These are phyloP conservation scores for Protea cynaroides DNA, from an alignment of 164 flowering plant species.

Conservation along the genomic window DNA sequence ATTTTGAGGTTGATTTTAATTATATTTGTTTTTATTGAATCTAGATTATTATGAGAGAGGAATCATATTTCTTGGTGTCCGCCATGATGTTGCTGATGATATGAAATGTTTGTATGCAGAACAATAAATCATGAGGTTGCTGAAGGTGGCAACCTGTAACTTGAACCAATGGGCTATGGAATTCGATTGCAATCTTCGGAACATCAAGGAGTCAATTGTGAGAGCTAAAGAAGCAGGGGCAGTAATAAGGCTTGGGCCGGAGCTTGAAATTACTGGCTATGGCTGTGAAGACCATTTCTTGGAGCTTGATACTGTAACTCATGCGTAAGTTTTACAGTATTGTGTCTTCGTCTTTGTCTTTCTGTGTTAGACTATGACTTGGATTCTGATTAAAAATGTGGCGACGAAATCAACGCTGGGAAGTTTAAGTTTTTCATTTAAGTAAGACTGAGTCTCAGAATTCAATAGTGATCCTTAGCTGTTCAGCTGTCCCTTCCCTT, in stretches of 20 bases:
- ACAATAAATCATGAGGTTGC: slow-evolving; percentile 56
- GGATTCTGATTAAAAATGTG: background rate
- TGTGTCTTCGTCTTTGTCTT: background rate
- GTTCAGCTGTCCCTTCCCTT: background rate
- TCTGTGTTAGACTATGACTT: background rate
- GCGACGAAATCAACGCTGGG: background rate
- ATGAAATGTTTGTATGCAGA: background rate
- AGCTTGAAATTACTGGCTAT: slow-evolving; percentile 95
- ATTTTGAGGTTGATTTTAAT: no score
- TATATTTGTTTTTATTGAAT: no score
- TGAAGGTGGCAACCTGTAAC: slow-evolving; percentile 94
- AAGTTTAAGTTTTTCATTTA: background rate
- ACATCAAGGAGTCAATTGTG: slow-evolving; percentile 75
- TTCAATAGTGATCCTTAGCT: background rate
- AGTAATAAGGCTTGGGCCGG: slow-evolving; percentile 88
- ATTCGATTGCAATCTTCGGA: slow-evolving; percentile 69
- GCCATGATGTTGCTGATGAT: background rate
- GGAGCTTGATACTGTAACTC: slow-evolving; percentile 84
- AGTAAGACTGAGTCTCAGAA: background rate
- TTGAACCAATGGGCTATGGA: slow-evolving; percentile 99
- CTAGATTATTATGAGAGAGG: background rate
- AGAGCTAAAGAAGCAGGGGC: slow-evolving; percentile 78
- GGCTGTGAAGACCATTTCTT: slow-evolving; percentile 97
- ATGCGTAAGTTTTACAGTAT: slow-evolving; percentile 48
- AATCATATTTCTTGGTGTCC: background rate